phyloP scores from a whole-genome alignment of 2,329 filamentous ascomycete genomes.

The Neofusicoccum kwambonambiense region DNA sequence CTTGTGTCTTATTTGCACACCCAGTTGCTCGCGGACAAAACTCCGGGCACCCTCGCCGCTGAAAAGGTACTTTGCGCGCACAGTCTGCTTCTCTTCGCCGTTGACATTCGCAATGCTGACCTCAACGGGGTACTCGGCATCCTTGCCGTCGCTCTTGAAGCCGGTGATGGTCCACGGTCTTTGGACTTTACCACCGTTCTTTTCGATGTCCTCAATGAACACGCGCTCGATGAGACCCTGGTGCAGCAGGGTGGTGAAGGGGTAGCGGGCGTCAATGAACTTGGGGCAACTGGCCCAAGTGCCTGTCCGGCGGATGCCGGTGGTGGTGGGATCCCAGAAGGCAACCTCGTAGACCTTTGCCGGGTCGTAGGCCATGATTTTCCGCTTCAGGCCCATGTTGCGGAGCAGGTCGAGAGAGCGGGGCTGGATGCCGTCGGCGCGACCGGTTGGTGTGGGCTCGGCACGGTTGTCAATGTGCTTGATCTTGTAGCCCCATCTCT shows the following conservation, averaged over 20 bases:
- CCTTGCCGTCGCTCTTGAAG: conserved; percentile 59
- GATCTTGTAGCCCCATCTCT: conserved; percentile 90
- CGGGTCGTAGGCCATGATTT: conserved; percentile 83
- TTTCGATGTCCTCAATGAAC: conserved; percentile 61
- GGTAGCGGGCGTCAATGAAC: conserved; percentile 68
- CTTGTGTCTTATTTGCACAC: conserved; percentile 64
- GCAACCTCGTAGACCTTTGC: conserved; percentile 77
- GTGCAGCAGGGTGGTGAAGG: conserved; percentile 62
- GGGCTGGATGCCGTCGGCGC: conserved; percentile 89
- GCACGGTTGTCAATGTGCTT: conserved; percentile 92
- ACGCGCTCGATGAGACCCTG: conserved; percentile 63
- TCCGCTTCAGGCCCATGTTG: conserved; percentile 85
- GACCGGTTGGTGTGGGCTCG: conserved; percentile 80
- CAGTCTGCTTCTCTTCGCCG: conserved; percentile 65
- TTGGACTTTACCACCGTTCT: conserved; percentile 56
- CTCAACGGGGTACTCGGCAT: conserved; percentile 74
- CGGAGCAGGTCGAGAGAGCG: conserved; percentile 81
- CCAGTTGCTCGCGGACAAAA: conserved; percentile 62
- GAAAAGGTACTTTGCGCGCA: conserved; percentile 62
- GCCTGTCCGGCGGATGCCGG: conserved; percentile 60
- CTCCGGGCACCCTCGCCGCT: conserved; percentile 62
- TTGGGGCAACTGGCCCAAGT: conserved; percentile 85
- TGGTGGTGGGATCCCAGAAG: conserved; percentile 60
- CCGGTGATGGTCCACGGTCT: conserved; percentile 62
- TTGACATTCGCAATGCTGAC: conserved; percentile 77